Conservation (phyloP, 176 grass and related monocot species). For the Lolium perenne region DNA sequence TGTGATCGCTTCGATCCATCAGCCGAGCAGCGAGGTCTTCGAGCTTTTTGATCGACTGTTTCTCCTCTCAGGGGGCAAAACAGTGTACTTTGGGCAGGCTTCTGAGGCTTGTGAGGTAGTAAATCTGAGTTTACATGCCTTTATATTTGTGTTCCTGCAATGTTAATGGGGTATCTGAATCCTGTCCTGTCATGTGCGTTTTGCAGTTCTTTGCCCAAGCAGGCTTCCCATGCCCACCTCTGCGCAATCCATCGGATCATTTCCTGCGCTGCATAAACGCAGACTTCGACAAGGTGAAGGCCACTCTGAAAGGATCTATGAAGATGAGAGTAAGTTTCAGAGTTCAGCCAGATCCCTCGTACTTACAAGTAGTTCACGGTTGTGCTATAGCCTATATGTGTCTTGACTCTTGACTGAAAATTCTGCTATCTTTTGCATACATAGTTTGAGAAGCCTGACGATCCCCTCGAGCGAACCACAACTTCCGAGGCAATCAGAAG, state of each 20-base stretch:
- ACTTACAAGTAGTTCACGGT: background rate
- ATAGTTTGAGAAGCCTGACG: slow-evolving; percentile 81
- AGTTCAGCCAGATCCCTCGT: background rate
- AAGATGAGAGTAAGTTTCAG: slow-evolving; percentile 67
- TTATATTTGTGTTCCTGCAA: background rate
- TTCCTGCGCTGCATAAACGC: slow-evolving; percentile 93
- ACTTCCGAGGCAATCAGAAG: slow-evolving; percentile 81
- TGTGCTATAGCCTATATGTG: background rate
- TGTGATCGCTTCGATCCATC: slow-evolving; percentile 87
- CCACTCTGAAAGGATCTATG: slow-evolving; percentile 95
- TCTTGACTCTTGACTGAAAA: background rate
- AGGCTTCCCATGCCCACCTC: slow-evolving; percentile 79
- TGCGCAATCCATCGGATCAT: slow-evolving; percentile 95
- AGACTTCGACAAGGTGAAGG: slow-evolving; percentile 99
- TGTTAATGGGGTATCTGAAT: background rate
- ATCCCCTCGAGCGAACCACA: slow-evolving; percentile 75
- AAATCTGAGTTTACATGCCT: background rate
- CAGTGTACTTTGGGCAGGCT: slow-evolving; percentile 84
- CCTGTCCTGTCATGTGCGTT: background rate
- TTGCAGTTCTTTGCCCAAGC: slow-evolving; percentile 93
- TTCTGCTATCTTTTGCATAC: background rate
- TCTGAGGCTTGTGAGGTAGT: slow-evolving; percentile 85
- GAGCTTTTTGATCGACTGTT: slow-evolving; percentile 84
- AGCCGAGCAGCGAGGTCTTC: slow-evolving; percentile 97
- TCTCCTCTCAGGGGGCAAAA: slow-evolving; percentile 90